Evolutionary conservation across 2,329 filamentous ascomycete species (phyloP), one percentile per base, ranked within the genome.

Genomic region (Trichoderma oligosporum): DNA sequence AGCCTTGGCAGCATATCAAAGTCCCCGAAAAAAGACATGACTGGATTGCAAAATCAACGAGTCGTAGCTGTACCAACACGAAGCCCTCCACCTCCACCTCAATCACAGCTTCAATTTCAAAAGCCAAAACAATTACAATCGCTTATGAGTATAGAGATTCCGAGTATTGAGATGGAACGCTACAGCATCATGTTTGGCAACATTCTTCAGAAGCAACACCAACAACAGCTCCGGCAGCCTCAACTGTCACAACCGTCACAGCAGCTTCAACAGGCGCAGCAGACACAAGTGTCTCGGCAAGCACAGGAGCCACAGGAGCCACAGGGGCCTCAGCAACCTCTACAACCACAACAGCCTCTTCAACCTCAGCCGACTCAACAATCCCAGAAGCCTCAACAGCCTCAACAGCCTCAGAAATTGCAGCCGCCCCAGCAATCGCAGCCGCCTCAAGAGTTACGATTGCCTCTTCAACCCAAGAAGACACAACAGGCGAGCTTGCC

Each of bases 141-240:
- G 1, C 57, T 87, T 6, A 75, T 97, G 18, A 80, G 91, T 64
- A 81, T 97, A 14, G 84, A 92, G 52, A 94, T 97, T 57, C 92
- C 93, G 1, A 82, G 82, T 48, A 80, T 89, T 56, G 84, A 87
- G 61, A 79, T 97, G 79, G 93, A 97, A 69, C 80, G 93, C 47
- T 97, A 96, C 65, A 96, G 91, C 64, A 82, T 97, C 62, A 97
- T 97, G 92, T 97, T 97, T 67, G 84, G 86, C 56, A 82, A 82
- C 35, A 78, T 97, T 6, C 75, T 96, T 24, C 81, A 83, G 60
- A 70, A 71, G 7, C 70, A 71, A 36, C 64, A 42, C 14, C 22
- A 44, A 16, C 49, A 53, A 20, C 49, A 35, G 8, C 20, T 39
- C 0, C 39, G 33, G 14, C 38, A 44, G 9, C 11, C 38, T 33